phyloP scores from a whole-genome alignment of 345 rosid species.

The Corchorus olitorius region DNA sequence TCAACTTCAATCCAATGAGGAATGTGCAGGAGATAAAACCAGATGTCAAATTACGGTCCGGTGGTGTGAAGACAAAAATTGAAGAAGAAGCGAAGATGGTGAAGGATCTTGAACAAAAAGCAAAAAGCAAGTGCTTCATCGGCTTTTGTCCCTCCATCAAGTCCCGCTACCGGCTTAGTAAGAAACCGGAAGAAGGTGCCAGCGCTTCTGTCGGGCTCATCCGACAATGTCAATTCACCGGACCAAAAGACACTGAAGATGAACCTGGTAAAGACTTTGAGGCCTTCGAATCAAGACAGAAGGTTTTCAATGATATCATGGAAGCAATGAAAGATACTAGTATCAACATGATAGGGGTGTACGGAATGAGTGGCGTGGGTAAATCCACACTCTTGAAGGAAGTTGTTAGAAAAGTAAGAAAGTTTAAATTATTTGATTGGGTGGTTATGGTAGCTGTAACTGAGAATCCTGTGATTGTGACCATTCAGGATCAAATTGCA shows the following conservation, averaged over 20 bases:
- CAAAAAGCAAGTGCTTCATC: constrained; percentile 60
- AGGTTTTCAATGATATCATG: not conserved
- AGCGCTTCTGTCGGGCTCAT: not conserved
- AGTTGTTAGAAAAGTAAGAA: not conserved
- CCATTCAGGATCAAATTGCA: constrained; percentile 27
- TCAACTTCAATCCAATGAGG: too few species aligned
- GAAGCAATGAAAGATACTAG: not conserved
- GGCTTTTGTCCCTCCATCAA: not conserved
- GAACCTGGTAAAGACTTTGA: not conserved
- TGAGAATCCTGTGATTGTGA: too few species aligned
- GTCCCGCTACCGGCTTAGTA: not conserved
- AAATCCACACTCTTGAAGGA: constrained; percentile 22
- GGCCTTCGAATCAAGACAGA: not conserved
- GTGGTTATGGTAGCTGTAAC: not conserved
- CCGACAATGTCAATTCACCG: not conserved
- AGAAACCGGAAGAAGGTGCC: too few species aligned
- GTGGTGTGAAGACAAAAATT: too few species aligned
- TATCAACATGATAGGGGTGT: constrained; percentile 22
- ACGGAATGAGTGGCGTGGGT: constrained; percentile 28
- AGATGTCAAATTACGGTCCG: too few species aligned
- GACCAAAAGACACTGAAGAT: not conserved
- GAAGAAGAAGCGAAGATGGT: constrained; percentile 33
- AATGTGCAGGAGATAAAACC: too few species aligned
- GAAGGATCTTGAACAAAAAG: constrained; percentile 34
- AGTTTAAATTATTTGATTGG: constrained; percentile 9